These are phyloP conservation scores for Diplotaxis tenuifolia DNA, from an alignment of 345 rosid species.

Conservation along the genomic window DNA sequence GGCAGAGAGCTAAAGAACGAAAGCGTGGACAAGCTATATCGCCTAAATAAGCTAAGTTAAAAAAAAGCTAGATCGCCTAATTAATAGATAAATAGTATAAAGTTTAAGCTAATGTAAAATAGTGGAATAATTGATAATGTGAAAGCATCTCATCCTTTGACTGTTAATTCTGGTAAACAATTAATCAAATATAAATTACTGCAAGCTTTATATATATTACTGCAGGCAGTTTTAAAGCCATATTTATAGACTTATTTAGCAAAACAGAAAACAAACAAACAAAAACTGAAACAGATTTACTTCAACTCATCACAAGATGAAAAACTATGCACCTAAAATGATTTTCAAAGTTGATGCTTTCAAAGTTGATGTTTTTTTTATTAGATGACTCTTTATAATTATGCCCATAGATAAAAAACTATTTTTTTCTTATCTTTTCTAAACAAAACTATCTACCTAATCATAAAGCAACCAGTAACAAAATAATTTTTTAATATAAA, in stretches of 20 bases:
- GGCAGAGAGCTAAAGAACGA: not conserved
- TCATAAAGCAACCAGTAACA: no score
- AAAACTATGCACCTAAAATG: no score
- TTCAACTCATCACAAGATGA: not conserved
- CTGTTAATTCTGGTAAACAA: slow-evolving; percentile 8
- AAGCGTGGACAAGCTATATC: slow-evolving; percentile 17
- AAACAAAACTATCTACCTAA: no score
- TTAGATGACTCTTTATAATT: no score
- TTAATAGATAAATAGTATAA: slow-evolving; percentile 4
- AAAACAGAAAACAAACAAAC: not conserved
- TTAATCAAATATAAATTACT: slow-evolving; percentile 17
- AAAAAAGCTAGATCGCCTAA: slow-evolving; percentile 12
- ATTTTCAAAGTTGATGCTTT: no score
- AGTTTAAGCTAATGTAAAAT: slow-evolving; percentile 11
- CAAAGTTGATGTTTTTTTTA: no score
- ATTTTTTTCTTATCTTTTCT: no score
- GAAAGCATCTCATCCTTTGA: slow-evolving; percentile 27
- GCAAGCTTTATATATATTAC: slow-evolving; percentile 4
- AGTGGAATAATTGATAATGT: slow-evolving; percentile 9
- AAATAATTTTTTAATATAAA: no score
- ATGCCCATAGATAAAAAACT: no score
- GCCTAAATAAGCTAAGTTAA: no score
- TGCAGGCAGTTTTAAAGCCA: slow-evolving; percentile 11
- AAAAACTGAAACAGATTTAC: not conserved
- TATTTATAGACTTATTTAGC: not conserved